phyloP scores from a whole-genome alignment of 1,284 basidiomycete species.

The Puccinia brachypodii region DNA sequence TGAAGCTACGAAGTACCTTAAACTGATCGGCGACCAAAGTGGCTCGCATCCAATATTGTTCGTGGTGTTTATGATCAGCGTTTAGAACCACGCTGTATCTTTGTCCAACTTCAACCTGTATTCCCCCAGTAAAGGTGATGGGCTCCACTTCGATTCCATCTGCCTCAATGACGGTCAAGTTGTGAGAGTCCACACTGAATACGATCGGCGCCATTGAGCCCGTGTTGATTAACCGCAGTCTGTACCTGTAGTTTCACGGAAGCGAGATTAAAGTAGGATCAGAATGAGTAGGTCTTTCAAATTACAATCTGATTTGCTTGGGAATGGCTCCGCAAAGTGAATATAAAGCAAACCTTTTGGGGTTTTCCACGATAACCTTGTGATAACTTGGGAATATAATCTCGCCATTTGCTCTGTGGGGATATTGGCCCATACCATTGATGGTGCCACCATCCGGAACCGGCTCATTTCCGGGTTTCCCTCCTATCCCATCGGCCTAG shows the following conservation, averaged over 20 bases:
- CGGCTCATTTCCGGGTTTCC: slow-evolving; percentile 28
- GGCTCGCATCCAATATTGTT: slow-evolving; percentile 54
- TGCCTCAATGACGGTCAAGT: slow-evolving; percentile 54
- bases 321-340: not conserved
- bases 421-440: slow-evolving; percentile 48
- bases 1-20: slow-evolving; percentile 14
- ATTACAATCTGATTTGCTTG: not conserved
- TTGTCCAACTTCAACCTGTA: slow-evolving; percentile 52
- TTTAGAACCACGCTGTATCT: slow-evolving; percentile 53
- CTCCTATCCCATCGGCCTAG: slow-evolving; percentile 38
- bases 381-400: slow-evolving; percentile 33
- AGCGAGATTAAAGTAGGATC: not conserved
- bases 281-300: not conserved
- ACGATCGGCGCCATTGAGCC: slow-evolving; percentile 51
- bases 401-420: slow-evolving; percentile 24
- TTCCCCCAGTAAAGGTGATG: slow-evolving; percentile 41
- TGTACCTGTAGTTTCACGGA: slow-evolving; percentile 20
- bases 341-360: slow-evolving; percentile 29
- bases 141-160: slow-evolving; percentile 54
- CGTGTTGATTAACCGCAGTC: slow-evolving; percentile 39
- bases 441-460: slow-evolving; percentile 45
- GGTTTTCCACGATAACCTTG: slow-evolving; percentile 18
- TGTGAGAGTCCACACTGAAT: slow-evolving; percentile 55
- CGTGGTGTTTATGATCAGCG: slow-evolving; percentile 51
- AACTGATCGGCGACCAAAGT: slow-evolving; percentile 46